Base-by-base conservation (phyloP, 352 stramenopile species). In the Phytophthora podocarpi region DNA sequence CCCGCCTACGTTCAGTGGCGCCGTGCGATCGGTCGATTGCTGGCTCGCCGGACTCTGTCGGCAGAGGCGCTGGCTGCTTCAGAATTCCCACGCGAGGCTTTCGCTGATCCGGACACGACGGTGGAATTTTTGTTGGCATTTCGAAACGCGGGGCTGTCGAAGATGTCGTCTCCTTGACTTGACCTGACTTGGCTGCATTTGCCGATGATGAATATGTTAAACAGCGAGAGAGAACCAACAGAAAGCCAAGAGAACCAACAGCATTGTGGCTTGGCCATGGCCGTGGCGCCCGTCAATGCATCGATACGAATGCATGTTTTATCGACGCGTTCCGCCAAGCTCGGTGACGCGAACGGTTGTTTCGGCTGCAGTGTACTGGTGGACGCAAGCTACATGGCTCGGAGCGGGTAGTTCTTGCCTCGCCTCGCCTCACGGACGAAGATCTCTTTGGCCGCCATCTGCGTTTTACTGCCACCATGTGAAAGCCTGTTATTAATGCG, bases 161-260 rank as follows among this genome's bases (percentile, higher is more conserved):
- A n/a, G n/a, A n/a, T n/a, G n/a, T n/a, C n/a, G n/a, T n/a, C n/a
- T n/a, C n/a, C n/a, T n/a, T n/a, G n/a, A n/a, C n/a, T n/a, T n/a
- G n/a, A n/a, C n/a, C n/a, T n/a, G n/a, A n/a, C n/a, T n/a, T 54
- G 39, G 36, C 45, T 53, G 42, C 52, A 47, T 43, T 32, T 42
- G 20, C 12, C 21, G 53, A 16, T 34, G 16, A 8, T 40, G 24
- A 28, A 5, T 32, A 23, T 70, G 62, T 70, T 66, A 66, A 66
- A 67, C 62, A n/a, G 46, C 47, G 53, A 58, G 56, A 65, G 57
- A 67, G 53, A 65, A 67, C 49, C 55, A 70, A 70, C 62, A 66
- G 49, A 13, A 9, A 35, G 28, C 45, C 42, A 50, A 70, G 54
- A 70, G 56, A 70, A 70, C 30, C 61, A 66, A 52, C 56, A 66